phyloP scores from a whole-genome alignment of 306 rosid species.

The Cajanus cajan region DNA sequence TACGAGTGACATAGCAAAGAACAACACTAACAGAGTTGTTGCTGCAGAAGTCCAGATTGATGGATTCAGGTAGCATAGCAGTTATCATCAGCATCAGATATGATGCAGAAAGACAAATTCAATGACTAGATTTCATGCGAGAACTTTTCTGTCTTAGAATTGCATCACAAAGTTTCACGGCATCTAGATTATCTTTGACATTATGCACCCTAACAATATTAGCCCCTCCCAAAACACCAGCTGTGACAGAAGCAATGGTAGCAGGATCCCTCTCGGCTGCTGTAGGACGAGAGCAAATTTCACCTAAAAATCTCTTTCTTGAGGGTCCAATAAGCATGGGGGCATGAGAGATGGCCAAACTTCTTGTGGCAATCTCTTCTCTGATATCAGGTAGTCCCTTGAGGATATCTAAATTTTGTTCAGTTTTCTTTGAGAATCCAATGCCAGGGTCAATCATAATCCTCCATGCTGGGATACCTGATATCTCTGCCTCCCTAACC shows the following conservation, averaged over 20 bases:
- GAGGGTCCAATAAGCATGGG: constrained; percentile 87
- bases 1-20: neutral
- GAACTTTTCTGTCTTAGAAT: constrained; percentile 47
- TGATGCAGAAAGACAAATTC: neutral
- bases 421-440: constrained; percentile 83
- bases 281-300: constrained; percentile 51
- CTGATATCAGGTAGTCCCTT: constrained; percentile 57
- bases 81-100: neutral
- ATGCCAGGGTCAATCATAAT: constrained; percentile 80
- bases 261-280: constrained; percentile 81
- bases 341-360: constrained; percentile 72
- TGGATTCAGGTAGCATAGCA: neutral
- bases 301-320: constrained; percentile 77
- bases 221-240: constrained; percentile 70
- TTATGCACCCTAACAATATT: constrained; percentile 90
- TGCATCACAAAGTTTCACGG: constrained; percentile 80
- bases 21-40: neutral
- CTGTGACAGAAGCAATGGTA: constrained; percentile 69
- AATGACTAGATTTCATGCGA: constrained; percentile 21
- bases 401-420: constrained; percentile 66
- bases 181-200: constrained; percentile 72
- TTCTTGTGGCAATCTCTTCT: constrained; percentile 55
- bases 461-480: constrained; percentile 94
- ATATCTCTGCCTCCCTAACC: constrained; percentile 66
- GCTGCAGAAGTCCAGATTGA: neutral